Conservation (phyloP, 139 green algal genomes). For the Nannochloris sp. region DNA sequence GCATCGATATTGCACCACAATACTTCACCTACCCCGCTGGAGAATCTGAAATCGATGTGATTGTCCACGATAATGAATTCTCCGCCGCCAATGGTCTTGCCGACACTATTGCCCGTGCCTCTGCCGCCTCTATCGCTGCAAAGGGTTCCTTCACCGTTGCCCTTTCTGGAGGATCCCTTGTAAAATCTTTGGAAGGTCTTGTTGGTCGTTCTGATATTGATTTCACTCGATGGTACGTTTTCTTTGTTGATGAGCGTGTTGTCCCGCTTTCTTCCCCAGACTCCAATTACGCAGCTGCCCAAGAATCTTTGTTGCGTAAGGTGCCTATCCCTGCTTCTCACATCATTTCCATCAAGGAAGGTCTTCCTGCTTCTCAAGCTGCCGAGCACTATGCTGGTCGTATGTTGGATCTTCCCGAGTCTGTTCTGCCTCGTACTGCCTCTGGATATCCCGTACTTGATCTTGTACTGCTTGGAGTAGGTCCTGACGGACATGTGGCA, state of each 20-base stretch:
- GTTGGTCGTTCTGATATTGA: slow-evolving; percentile 43
- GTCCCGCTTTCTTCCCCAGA: slow-evolving; percentile 66
- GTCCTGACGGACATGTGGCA: slow-evolving; percentile 94
- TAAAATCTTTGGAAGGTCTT: slow-evolving; percentile 47
- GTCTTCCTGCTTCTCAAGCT: slow-evolving; percentile 30
- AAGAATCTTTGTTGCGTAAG: slow-evolving; percentile 64
- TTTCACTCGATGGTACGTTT: slow-evolving; percentile 68
- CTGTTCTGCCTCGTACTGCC: slow-evolving; percentile 50
- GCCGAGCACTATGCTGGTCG: slow-evolving; percentile 40
- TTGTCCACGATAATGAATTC: slow-evolving; percentile 18
- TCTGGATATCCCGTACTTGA: slow-evolving; percentile 72
- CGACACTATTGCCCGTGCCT: slow-evolving; percentile 24
- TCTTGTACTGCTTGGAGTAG: slow-evolving; percentile 88
- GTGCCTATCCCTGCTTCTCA: slow-evolving; percentile 49
- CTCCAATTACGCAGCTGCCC: slow-evolving; percentile 65
- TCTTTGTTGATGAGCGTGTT: slow-evolving; percentile 82
- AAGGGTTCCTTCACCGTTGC: slow-evolving; percentile 78
- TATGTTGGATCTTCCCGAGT: slow-evolving; percentile 46
- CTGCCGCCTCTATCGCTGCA: slow-evolving; percentile 49
- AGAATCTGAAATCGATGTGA: slow-evolving; percentile 31
- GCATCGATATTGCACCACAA: slow-evolving; percentile 43
- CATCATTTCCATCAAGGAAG: slow-evolving; percentile 46
- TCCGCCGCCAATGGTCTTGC: slow-evolving; percentile 17
- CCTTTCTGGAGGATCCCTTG: slow-evolving; percentile 71
- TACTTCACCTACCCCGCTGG: slow-evolving; percentile 55